Evolutionary conservation across 352 stramenopile genomes (phyloP), one percentile per base, ranked within the genome.

Genomic region (Lagenidium giganteum): DNA sequence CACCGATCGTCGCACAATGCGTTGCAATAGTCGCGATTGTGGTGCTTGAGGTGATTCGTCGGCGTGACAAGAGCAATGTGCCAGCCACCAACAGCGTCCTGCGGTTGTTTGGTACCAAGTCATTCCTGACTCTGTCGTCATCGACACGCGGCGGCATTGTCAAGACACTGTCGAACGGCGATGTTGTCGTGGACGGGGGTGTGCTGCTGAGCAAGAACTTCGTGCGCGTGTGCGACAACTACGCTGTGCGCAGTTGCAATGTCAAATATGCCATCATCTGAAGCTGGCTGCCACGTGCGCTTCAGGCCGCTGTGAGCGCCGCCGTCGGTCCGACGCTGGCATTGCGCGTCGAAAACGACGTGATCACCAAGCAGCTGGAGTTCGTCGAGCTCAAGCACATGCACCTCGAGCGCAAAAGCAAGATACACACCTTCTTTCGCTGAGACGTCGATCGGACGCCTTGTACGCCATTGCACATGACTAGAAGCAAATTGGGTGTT

Each of bases 131-230:
- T 14, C 14, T 54, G 4, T 36, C 37, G 21, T 48, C 37, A 13
- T 29, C 25, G 6, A 29, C 8, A 4, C 5, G 14, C 18, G 40
- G 40, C 9, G 35, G 36, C 36, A 52, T 45, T 25, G 34, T 57
- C 21, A 21, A 48, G 2, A 3, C 29, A 2, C 23, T 26, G 8
- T 20, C 24, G 5, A 22, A 56, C 22, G 53, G 39, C 12, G 18
- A 20, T 2, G 8, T 28, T 25, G 28, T 47, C 3, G 22, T 61
- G 3, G 53, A 61, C 22, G 38, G 36, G 5, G 53, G 53, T 40
- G 47, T 61, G 25, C 31, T 61, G 26, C 47, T 61, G 16, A 51
- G 51, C 31, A 57, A 61, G 42, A 61, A 61, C 20, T 43, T 57
- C 29, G 37, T 61, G 34, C 53, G 40, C n/a, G 40, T 61, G 4